Conservation (phyloP, 768 basidiomycete species). For the Naganishia antarctica region DNA sequence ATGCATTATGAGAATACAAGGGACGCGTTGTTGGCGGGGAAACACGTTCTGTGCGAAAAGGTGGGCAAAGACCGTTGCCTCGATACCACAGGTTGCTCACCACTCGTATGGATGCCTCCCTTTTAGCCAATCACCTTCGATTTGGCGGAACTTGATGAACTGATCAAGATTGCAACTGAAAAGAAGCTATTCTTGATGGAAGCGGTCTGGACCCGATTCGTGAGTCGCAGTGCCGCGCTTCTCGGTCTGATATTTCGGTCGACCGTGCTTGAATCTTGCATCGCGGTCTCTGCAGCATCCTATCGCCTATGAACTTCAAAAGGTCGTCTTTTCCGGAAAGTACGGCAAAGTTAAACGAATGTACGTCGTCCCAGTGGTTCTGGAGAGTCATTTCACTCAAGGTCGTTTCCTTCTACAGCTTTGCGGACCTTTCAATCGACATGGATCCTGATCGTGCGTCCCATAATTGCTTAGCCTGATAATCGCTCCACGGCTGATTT, state of each 20-base stretch:
- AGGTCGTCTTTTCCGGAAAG: constrained; percentile 41
- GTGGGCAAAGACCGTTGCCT: constrained; percentile 23
- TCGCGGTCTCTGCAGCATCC: constrained; percentile 34
- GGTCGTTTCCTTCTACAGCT: constrained; percentile 36
- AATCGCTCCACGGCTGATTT: neutral
- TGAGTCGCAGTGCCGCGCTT: constrained; percentile 38
- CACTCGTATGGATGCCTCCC: neutral
- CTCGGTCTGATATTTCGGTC: constrained; percentile 7
- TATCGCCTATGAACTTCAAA: constrained; percentile 42
- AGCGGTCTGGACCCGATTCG: constrained; percentile 81
- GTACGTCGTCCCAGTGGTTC: neutral
- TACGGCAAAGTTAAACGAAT: constrained; percentile 45
- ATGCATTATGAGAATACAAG: constrained; percentile 72
- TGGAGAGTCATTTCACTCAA: neutral
- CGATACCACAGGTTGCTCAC: no score
- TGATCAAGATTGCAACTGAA: constrained; percentile 69
- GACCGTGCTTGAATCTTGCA: neutral
- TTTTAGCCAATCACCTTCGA: constrained; percentile 66
- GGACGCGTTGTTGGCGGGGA: constrained; percentile 70
- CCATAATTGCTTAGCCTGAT: neutral
- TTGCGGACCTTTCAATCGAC: constrained; percentile 71
- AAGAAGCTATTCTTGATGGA: constrained; percentile 85
- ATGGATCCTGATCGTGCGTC: constrained; percentile 62
- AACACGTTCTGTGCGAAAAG: constrained; percentile 85
- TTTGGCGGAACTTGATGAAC: constrained; percentile 65